A percentile compares a stretch with the other conserved stretches of the same genome.
Conservation (phyloP, 208 protist genomes). For the Acanthamoeba culbertsoni region DNA sequence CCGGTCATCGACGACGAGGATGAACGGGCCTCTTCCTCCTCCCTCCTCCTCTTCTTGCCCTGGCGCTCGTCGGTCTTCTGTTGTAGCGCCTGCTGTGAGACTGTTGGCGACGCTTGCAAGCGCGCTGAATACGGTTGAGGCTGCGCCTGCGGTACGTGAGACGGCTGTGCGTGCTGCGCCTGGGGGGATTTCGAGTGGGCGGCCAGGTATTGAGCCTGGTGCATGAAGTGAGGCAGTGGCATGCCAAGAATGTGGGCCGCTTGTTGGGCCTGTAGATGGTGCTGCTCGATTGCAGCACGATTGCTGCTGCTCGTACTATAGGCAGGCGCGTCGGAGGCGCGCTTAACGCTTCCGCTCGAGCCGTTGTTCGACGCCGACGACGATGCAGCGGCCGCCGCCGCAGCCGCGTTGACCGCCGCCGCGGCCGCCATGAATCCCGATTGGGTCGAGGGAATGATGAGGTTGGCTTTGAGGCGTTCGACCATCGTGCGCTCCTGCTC, state of each 20-base stretch:
- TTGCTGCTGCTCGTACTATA: not conserved
- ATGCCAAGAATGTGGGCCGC: not conserved
- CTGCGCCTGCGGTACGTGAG: not conserved
- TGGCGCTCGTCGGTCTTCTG: not conserved
- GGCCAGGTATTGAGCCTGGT: not conserved
- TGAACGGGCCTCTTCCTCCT: not conserved
- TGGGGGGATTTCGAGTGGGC: not conserved
- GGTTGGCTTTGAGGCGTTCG: slow-evolving; percentile 9
- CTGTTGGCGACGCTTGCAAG: too few species aligned
- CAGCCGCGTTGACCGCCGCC: not conserved
- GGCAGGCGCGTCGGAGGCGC: not conserved
- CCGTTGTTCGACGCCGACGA: too few species aligned
- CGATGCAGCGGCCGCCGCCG: too few species aligned
- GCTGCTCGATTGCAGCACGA: not conserved
- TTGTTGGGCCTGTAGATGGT: not conserved
- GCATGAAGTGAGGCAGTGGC: not conserved
- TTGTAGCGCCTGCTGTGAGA: not conserved
- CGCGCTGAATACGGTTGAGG: not conserved
- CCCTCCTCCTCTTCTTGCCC: not conserved
- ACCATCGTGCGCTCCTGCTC: not conserved
- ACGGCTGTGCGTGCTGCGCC: too few species aligned
- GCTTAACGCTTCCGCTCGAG: not conserved
- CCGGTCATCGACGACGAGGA: not conserved
- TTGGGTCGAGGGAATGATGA: not conserved
- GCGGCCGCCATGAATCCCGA: not conserved